Evolutionary conservation across 2,329 filamentous ascomycete genomes (phyloP), one percentile per base, ranked within the genome.

Genomic region (Calonectria pseudoturangicola): DNA sequence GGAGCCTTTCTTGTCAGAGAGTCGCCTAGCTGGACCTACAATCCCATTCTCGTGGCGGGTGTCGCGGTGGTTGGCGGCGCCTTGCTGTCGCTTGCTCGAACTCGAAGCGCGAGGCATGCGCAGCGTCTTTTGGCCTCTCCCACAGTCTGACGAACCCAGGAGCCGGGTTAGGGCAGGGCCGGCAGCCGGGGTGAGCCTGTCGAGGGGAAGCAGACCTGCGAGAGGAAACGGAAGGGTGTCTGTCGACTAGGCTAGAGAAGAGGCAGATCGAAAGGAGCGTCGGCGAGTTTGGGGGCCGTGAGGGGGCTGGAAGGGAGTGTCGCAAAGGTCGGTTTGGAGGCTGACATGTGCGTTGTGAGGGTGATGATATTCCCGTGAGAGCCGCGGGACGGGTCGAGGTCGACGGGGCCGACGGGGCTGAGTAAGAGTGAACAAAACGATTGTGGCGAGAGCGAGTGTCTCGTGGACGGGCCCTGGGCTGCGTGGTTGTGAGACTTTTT

Each of bases 21-120:
- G 76, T 79, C 85, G 85, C 78, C 84, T 86, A 64, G 81, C 82
- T 72, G 84, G 82, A 81, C 92, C 92, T 89, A 95, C 93, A 84
- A 95, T 89, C 82, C 95, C 95, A 93, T 94, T 95, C 87, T 98
- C 95, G 87, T 97, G 93, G 85, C 93, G 92, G 81, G 89, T 91
- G 86, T 93, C 93, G 87, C 92, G 92, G 84, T 92, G 89, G 86
- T 88, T 93, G 77, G 85, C 85, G 83, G 88, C 88, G 86, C 88
- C 88, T 86, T 88, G 87, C 84, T 91, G 89, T 90, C 89, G 89
- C 88, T 92, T 92, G 84, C 87, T 84, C 83, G 88, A 88, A 83
- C 85, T 87, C 80, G 89, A 86, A 82, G 86, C 88, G 83, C 90
- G 90, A 91, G 90, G 89, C 90, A 92, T 92, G 88, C 88, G 88